phyloP scores from a whole-genome alignment of 345 rosid species.

The Cardiospermum halicacabum region DNA sequence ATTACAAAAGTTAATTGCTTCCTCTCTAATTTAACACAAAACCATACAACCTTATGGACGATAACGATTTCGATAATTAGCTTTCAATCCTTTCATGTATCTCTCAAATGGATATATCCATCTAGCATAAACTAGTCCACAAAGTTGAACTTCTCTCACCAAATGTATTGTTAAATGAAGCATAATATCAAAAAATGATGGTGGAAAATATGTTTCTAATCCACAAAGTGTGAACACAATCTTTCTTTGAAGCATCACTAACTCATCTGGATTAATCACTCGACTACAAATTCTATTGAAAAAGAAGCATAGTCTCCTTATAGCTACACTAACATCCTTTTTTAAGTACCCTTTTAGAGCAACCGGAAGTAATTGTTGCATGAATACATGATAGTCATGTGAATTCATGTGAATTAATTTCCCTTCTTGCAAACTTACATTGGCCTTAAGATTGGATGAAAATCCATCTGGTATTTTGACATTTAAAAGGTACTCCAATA shows the following conservation, averaged over 20 bases:
- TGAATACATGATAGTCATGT: not conserved
- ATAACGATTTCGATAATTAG: not conserved
- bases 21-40: not conserved
- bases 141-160: not conserved
- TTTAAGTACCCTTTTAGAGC: not conserved
- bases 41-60: not conserved
- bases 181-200: conserved; percentile 1
- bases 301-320: not conserved
- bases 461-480: too few species aligned
- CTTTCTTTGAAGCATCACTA: not conserved
- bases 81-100: not conserved
- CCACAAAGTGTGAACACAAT: not conserved
- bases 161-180: not conserved
- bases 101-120: conserved; percentile 1
- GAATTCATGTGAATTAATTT: too few species aligned
- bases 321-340: not conserved
- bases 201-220: not conserved
- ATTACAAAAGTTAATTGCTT: not conserved
- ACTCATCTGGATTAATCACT: not conserved
- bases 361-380: not conserved
- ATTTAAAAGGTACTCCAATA: too few species aligned
- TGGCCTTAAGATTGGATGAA: too few species aligned
- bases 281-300: too few species aligned
- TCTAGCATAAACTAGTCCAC: not conserved
- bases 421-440: too few species aligned